Conservation (phyloP, 441 rosid species). For the Mallotus japonicus region DNA sequence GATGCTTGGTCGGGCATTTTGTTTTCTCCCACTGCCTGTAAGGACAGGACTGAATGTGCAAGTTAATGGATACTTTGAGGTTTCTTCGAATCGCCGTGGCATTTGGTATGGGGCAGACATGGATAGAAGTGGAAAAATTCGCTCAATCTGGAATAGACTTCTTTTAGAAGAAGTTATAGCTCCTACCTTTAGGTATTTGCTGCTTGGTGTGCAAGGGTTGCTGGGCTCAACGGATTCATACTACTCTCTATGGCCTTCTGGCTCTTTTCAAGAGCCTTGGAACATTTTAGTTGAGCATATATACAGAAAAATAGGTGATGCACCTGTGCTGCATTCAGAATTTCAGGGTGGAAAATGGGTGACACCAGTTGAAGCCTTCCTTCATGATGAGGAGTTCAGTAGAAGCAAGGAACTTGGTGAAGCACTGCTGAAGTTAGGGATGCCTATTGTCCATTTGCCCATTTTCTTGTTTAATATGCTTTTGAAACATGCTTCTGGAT, state of each 20-base stretch:
- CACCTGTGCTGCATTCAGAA: conserved; percentile 66
- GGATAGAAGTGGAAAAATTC: conserved; percentile 98
- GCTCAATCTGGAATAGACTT: conserved; percentile 94
- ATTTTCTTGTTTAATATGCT: conserved; percentile 63
- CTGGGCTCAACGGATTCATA: conserved; percentile 62
- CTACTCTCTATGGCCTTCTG: conserved; percentile 83
- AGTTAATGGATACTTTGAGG: conserved; percentile 97
- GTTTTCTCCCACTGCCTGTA: conserved; percentile 97
- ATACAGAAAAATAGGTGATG: conserved; percentile 61
- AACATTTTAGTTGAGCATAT: conserved; percentile 78
- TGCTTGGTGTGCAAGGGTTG: conserved; percentile 69
- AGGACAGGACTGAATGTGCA: conserved; percentile 89
- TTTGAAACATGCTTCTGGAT: conserved; percentile 62
- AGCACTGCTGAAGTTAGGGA: conserved; percentile 73
- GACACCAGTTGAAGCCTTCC: conserved; percentile 79
- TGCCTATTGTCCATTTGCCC: conserved; percentile 88
- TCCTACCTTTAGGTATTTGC: conserved; percentile 60
- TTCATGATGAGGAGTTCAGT: conserved; percentile 73
- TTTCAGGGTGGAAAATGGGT: conserved; percentile 86
- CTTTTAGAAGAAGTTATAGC: conserved; percentile 92
- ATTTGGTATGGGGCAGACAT: conserved; percentile 99
- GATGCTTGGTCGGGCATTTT: conserved; percentile 90
- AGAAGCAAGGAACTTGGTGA: conserved; percentile 80
- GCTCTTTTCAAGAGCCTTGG: conserved; percentile 98
- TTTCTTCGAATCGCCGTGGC: conserved; percentile 97